Conservation (phyloP, 177 flowering plant genomes). For the Vitis hybrid region DNA sequence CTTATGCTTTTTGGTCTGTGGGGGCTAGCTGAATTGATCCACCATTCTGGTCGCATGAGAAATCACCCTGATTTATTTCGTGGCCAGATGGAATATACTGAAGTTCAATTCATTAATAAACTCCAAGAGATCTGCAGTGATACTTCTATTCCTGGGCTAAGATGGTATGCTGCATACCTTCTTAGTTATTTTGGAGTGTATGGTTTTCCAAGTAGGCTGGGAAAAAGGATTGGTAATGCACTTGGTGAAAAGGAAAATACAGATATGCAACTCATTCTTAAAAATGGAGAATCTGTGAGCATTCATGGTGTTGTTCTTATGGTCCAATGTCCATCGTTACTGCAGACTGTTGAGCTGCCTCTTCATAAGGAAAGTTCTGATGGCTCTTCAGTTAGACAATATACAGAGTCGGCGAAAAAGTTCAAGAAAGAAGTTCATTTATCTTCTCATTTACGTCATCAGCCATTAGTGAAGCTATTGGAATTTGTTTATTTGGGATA, state of each 20-base stretch:
- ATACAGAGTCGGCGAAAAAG: slow-evolving; percentile 7
- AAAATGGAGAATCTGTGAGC: too few relatives aligned
- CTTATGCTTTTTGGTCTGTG: slow-evolving; percentile 57
- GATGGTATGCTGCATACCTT: slow-evolving; percentile 70
- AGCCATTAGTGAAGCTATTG: slow-evolving; percentile 25
- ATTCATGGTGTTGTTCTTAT: too few relatives aligned
- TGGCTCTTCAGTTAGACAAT: slow-evolving; percentile 16
- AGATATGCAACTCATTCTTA: slow-evolving; percentile 41
- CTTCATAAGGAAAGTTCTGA: slow-evolving; percentile 17
- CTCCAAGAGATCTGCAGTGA: slow-evolving; percentile 43
- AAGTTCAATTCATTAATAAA: slow-evolving; percentile 33
- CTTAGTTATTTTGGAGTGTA: slow-evolving; percentile 63
- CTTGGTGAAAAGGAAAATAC: slow-evolving; percentile 41
- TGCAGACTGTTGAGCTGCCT: too few relatives aligned
- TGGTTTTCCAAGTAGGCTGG: slow-evolving; percentile 71
- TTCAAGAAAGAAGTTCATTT: slow-evolving; percentile 43
- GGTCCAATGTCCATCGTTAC: too few relatives aligned
- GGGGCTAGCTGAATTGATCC: slow-evolving; percentile 60
- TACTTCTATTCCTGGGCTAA: slow-evolving; percentile 47
- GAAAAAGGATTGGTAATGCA: slow-evolving; percentile 48
- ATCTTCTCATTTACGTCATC: slow-evolving; percentile 58
- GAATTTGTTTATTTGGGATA: slow-evolving; percentile 21
- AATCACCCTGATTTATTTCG: slow-evolving; percentile 17
- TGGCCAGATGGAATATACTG: slow-evolving; percentile 15
- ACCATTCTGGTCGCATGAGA: slow-evolving; percentile 15